Evolutionary conservation across 768 basidiomycete genomes (phyloP).

Genomic region (Paxillus rubicundulus): DNA sequence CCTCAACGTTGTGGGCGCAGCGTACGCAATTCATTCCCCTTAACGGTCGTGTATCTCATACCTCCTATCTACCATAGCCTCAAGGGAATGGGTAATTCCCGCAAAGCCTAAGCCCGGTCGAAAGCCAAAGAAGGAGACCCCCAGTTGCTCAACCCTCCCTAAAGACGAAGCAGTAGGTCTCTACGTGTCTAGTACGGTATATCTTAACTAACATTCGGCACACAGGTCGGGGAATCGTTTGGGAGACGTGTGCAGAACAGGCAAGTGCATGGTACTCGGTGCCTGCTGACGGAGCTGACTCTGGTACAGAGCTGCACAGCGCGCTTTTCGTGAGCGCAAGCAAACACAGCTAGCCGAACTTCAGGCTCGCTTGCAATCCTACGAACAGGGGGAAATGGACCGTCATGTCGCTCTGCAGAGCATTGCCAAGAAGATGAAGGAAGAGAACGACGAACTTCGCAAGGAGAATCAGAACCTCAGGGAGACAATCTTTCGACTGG

Average conservation of each 20-base stretch:
- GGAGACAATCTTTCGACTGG: slow-evolving; percentile 44
- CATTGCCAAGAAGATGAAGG: slow-evolving; percentile 80
- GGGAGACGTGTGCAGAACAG: slow-evolving; percentile 78
- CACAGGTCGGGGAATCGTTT: slow-evolving; percentile 47
- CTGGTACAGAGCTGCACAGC: slow-evolving; percentile 70
- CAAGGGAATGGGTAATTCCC: slow-evolving; percentile 88
- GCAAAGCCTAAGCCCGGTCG: slow-evolving; percentile 85
- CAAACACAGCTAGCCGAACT: slow-evolving; percentile 85
- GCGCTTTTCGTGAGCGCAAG: slow-evolving; percentile 87
- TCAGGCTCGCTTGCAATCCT: slow-evolving; percentile 79
- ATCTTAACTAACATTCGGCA: slow-evolving; percentile 3
- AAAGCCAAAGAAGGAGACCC: slow-evolving; percentile 75
- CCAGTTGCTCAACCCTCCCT: slow-evolving; percentile 18
- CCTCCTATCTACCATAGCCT: slow-evolving; percentile 45
- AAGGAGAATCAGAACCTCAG: slow-evolving; percentile 64
- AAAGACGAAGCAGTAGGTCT: slow-evolving; percentile 52
- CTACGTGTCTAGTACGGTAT: slow-evolving; percentile 1
- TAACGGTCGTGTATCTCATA: background rate
- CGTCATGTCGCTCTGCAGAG: slow-evolving; percentile 81
- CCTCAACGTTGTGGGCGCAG: slow-evolving; percentile 72
- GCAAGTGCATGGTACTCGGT: slow-evolving; percentile 31
- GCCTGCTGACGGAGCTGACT: slow-evolving; percentile 8
- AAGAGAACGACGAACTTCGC: slow-evolving; percentile 76
- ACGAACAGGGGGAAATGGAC: slow-evolving; percentile 90
- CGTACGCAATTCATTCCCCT: slow-evolving; percentile 39